Evolutionary conservation across 495 filamentous ascomycete genomes (phyloP).

Genomic region (Neurospora tetrasperma): DNA sequence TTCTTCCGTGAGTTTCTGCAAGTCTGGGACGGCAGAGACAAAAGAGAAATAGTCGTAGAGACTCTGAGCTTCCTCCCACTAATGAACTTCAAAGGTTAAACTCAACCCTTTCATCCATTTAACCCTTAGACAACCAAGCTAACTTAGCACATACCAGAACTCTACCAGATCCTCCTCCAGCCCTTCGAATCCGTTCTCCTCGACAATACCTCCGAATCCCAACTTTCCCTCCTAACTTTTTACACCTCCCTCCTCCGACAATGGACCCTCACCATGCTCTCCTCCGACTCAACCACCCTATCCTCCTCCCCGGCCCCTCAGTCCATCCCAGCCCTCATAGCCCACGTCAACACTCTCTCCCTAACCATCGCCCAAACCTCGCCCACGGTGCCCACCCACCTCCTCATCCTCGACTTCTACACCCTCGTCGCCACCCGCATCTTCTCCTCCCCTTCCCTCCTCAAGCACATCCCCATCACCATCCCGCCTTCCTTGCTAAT

Average conservation of each 20-base stretch:
- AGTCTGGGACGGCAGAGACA: conserved; percentile 58
- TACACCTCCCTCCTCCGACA: conserved; percentile 60
- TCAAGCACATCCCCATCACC: conserved; percentile 46
- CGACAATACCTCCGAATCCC: conserved; percentile 37
- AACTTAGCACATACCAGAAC: conserved; percentile 41
- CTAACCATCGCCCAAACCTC: conserved; percentile 49
- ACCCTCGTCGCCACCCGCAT: conserved; percentile 41
- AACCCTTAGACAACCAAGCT: not conserved
- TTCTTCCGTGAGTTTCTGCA: conserved; percentile 54
- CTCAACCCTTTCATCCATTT: not conserved
- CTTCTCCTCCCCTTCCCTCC: conserved; percentile 42
- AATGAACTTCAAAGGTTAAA: conserved; percentile 43
- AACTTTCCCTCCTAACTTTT: conserved; percentile 51
- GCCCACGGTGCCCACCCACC: conserved; percentile 27
- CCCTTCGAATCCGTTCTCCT: conserved; percentile 51
- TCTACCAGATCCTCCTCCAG: conserved; percentile 38
- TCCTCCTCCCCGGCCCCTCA: conserved; percentile 11
- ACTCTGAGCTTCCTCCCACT: conserved; percentile 56
- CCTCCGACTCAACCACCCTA: conserved; percentile 12
- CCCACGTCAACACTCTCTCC: conserved; percentile 52
- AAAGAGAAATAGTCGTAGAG: conserved; percentile 50
- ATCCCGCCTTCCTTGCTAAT: conserved; percentile 59
- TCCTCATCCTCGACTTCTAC: conserved; percentile 61
- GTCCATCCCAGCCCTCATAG: conserved; percentile 37
- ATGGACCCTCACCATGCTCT: conserved; percentile 48